Conservation (phyloP, 371 early-diverging fungal species). For the Coemansia sp. region DNA sequence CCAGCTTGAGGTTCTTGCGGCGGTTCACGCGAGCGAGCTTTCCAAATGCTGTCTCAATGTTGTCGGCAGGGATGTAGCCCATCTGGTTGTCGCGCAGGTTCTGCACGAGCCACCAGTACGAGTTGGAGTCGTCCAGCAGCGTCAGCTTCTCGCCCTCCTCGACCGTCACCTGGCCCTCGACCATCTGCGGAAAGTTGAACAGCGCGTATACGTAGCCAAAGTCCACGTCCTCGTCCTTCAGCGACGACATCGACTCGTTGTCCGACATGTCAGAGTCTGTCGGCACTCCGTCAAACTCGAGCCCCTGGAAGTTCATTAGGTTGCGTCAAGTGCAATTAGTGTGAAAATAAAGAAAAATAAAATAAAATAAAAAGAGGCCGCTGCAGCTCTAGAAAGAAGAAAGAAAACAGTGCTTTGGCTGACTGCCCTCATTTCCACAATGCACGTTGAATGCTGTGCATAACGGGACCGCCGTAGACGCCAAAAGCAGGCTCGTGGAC, state of each 20-base stretch:
- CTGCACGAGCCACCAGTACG: conserved; percentile 96
- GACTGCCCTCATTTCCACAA: not conserved
- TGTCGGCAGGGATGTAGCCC: conserved; percentile 88
- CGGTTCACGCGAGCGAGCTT: conserved; percentile 86
- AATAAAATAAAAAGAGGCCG: not conserved
- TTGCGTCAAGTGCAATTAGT: not conserved
- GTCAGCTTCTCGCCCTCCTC: conserved; percentile 83
- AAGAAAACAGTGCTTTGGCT: not conserved
- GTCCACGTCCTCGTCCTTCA: conserved; percentile 74
- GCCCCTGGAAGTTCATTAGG: conserved; percentile 49
- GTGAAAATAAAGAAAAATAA: not conserved
- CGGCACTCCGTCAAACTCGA: conserved; percentile 47
- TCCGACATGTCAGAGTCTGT: conserved; percentile 50
- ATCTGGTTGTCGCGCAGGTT: conserved; percentile 81
- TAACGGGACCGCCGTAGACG: not conserved
- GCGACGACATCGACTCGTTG: conserved; percentile 60
- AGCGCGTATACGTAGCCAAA: conserved; percentile 82
- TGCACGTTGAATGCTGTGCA: not conserved
- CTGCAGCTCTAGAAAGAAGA: not conserved
- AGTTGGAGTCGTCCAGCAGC: conserved; percentile 92
- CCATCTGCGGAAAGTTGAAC: conserved; percentile 89
- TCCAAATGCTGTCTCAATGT: conserved; percentile 64
- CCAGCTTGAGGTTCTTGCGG: conserved; percentile 73
- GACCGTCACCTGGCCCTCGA: conserved; percentile 92
- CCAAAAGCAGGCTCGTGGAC: not conserved